A percentile compares a stretch with the other conserved stretches of the same genome.
These are phyloP conservation scores for Eremochloa ophiuroides DNA, from an alignment of 176 grass and related monocot genomes.

Conservation along the genomic window DNA sequence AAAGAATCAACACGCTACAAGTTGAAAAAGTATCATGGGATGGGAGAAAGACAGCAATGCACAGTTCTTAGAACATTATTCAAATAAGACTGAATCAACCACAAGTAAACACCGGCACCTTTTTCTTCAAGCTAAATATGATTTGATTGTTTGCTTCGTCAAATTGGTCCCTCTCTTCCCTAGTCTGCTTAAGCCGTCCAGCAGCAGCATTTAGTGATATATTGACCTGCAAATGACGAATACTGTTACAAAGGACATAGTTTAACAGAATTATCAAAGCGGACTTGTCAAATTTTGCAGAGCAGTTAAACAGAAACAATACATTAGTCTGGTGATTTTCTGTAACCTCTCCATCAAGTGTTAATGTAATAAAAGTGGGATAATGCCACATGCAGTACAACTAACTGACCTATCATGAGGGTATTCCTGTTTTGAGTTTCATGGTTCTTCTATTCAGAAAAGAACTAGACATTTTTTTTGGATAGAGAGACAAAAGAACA, in stretches of 20 bases:
- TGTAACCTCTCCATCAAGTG: not conserved
- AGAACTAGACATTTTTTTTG: conserved; percentile 2
- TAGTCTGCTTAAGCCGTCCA: conserved; percentile 73
- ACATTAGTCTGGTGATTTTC: not conserved
- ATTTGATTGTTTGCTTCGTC: conserved; percentile 93
- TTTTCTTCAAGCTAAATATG: conserved; percentile 74
- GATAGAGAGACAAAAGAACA: conserved; percentile 3
- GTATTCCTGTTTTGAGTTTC: conserved; percentile 12
- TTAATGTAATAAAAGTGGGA: not conserved
- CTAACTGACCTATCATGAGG: not conserved
- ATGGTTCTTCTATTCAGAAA: not conserved
- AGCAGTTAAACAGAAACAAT: conserved; percentile 18
- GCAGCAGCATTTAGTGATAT: conserved; percentile 62
- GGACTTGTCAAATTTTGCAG: not conserved
- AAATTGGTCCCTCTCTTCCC: conserved; percentile 96
- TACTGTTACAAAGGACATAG: conserved; percentile 35
- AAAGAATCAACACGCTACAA: not conserved
- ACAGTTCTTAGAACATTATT: not conserved
- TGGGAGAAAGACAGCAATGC: not conserved
- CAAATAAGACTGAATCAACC: conserved; percentile 12
- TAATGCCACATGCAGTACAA: not conserved
- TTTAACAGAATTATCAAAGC: not conserved
- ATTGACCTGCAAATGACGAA: conserved; percentile 57
- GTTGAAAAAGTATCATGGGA: not conserved
- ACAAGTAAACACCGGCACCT: conserved; percentile 48